These are phyloP conservation scores for Acacia concinna DNA, from an alignment of 331 rosid genomes.

Conservation along the genomic window DNA sequence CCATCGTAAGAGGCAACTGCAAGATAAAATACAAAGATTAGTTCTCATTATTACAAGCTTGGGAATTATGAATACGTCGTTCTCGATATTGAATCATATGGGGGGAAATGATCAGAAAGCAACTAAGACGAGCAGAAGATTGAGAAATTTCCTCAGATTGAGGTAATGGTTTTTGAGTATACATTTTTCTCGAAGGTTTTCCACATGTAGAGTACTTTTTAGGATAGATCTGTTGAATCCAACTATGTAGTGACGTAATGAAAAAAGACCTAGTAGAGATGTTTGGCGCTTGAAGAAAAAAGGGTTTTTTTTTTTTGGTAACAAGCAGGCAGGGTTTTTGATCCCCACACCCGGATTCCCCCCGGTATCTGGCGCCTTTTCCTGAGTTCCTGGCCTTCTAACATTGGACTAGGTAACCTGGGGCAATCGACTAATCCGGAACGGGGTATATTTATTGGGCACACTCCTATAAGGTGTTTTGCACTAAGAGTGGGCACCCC, in stretches of 20 bases:
- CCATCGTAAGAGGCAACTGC: not conserved
- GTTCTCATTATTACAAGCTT: not conserved
- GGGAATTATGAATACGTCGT: not conserved
- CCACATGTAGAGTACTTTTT: not conserved
- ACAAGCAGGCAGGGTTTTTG: too few relatives aligned
- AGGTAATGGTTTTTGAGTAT: not conserved
- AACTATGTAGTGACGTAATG: not conserved
- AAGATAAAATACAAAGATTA: not conserved
- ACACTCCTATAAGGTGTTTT: too few relatives aligned
- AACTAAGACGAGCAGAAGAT: not conserved
- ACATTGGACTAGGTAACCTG: too few relatives aligned
- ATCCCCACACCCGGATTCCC: too few relatives aligned
- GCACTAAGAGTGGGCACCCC: too few relatives aligned
- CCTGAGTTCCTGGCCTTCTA: too few relatives aligned
- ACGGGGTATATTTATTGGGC: too few relatives aligned
- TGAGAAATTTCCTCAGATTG: not conserved
- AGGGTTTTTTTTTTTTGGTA: too few relatives aligned
- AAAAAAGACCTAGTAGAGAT: too few relatives aligned
- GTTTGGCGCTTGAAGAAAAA: too few relatives aligned
- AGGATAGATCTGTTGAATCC: not conserved
- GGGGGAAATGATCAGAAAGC: not conserved
- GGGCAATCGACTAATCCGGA: too few relatives aligned
- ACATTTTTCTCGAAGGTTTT: not conserved
- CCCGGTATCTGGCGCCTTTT: too few relatives aligned
- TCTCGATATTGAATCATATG: not conserved